Conservation (phyloP, 352 stramenopile genomes). For the Phytophthora sp. region DNA sequence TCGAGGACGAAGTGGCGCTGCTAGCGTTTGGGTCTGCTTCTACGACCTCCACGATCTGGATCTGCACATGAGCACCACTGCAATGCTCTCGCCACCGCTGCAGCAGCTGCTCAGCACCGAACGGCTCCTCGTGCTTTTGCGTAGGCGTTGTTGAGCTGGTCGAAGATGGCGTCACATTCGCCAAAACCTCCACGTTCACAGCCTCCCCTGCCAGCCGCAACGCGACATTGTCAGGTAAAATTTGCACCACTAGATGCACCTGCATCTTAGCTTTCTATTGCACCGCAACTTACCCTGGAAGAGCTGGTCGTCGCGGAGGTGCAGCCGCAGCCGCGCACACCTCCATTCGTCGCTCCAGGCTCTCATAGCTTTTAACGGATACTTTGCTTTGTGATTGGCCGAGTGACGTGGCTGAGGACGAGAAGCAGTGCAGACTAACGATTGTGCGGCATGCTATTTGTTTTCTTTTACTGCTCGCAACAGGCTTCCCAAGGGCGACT, state of each 20-base stretch:
- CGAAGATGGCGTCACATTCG: constrained; percentile 24
- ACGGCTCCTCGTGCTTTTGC: neutral
- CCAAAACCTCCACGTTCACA: constrained; percentile 44
- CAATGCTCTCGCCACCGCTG: constrained; percentile 52
- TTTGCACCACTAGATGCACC: neutral
- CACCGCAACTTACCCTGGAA: constrained; percentile 57
- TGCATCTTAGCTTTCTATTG: neutral
- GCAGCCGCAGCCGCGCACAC: constrained; percentile 53
- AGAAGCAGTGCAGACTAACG: neutral
- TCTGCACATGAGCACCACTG: constrained; percentile 52
- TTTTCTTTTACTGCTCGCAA: constrained; percentile 17
- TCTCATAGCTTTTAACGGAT: constrained; percentile 39
- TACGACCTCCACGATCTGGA: constrained; percentile 48
- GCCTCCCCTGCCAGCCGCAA: constrained; percentile 40
- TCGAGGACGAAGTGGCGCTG: constrained; percentile 13
- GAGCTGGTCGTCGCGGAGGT: constrained; percentile 57
- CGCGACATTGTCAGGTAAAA: neutral
- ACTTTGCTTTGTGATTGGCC: constrained; percentile 7
- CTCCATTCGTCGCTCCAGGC: constrained; percentile 77
- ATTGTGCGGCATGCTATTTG: constrained; percentile 13
- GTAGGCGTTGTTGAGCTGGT: neutral
- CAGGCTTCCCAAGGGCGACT: constrained; percentile 2
- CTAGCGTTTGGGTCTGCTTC: constrained; percentile 11
- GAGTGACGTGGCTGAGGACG: neutral
- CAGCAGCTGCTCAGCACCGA: constrained; percentile 3